phyloP scores from a whole-genome alignment of 257 asterid species.

The Rauvolfia tetraphylla region DNA sequence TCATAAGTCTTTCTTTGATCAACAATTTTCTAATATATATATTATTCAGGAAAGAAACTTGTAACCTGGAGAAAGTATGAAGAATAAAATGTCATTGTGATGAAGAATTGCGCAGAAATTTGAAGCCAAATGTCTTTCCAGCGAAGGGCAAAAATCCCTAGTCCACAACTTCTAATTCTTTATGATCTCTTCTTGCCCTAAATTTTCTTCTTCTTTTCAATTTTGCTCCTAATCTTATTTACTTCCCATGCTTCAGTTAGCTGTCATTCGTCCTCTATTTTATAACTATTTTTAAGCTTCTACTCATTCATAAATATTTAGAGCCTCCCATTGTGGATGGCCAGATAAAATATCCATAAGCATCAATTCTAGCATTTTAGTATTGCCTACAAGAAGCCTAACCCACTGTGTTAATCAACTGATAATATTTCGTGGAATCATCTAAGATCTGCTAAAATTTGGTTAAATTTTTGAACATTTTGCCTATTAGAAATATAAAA shows the following conservation, averaged over 20 bases:
- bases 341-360: not conserved
- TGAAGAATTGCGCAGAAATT: not conserved
- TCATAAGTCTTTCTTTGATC: not conserved
- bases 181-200: not conserved
- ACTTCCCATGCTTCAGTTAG: conserved; percentile 1
- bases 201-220: not conserved
- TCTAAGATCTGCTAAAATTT: not conserved
- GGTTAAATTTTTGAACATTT: too few relatives aligned
- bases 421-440: not conserved
- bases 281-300: not conserved
- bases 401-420: not conserved
- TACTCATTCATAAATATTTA: not conserved
- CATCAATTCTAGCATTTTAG: not conserved
- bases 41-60: not conserved
- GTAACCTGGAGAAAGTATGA: too few relatives aligned
- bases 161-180: not conserved
- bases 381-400: not conserved
- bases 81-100: not conserved
- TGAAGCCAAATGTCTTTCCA: not conserved
- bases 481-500: too few relatives aligned
- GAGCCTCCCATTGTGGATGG: not conserved
- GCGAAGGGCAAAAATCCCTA: not conserved
- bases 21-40: not conserved
- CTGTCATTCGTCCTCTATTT: not conserved
- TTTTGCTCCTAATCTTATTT: not conserved